These are phyloP conservation scores for Xylaria acuta DNA, from an alignment of 495 filamentous ascomycete genomes.

Conservation along the genomic window DNA sequence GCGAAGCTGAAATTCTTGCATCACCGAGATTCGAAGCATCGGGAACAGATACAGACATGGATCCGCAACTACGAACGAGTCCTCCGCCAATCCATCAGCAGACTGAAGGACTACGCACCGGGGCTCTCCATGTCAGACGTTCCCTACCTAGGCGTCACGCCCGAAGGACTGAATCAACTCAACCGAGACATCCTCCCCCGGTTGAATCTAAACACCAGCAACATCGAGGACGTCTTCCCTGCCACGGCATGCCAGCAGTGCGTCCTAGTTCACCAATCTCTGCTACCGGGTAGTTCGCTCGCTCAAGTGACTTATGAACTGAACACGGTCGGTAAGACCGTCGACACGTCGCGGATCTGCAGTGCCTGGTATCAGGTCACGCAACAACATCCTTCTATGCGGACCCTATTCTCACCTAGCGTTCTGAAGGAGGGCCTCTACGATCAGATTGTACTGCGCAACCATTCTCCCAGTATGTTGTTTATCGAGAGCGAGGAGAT, in stretches of 20 bases:
- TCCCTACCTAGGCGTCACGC: constrained; percentile 67
- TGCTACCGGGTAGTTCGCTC: constrained; percentile 64
- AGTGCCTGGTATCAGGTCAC: constrained; percentile 52
- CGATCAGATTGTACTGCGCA: constrained; percentile 50
- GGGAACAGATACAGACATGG: constrained; percentile 63
- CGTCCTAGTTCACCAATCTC: constrained; percentile 65
- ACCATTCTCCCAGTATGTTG: constrained; percentile 53
- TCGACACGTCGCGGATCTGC: constrained; percentile 52
- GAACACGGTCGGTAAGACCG: constrained; percentile 40
- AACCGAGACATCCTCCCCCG: constrained; percentile 55
- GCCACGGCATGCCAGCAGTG: constrained; percentile 73
- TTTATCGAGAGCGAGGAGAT: constrained; percentile 52
- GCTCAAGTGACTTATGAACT: constrained; percentile 68
- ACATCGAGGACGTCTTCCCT: constrained; percentile 64
- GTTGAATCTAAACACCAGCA: constrained; percentile 54
- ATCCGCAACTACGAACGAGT: constrained; percentile 63
- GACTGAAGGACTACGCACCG: constrained; percentile 55
- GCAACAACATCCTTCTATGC: constrained; percentile 46
- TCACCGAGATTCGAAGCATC: constrained; percentile 65
- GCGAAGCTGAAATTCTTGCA: constrained; percentile 70
- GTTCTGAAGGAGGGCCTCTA: constrained; percentile 48
- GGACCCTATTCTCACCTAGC: constrained; percentile 53
- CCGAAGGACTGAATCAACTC: constrained; percentile 61
- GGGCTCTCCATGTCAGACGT: constrained; percentile 66
- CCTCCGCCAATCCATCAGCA: constrained; percentile 56